These are phyloP conservation scores for Trichoderma breve DNA, from an alignment of 2,329 filamentous ascomycete species.

Conservation along the genomic window DNA sequence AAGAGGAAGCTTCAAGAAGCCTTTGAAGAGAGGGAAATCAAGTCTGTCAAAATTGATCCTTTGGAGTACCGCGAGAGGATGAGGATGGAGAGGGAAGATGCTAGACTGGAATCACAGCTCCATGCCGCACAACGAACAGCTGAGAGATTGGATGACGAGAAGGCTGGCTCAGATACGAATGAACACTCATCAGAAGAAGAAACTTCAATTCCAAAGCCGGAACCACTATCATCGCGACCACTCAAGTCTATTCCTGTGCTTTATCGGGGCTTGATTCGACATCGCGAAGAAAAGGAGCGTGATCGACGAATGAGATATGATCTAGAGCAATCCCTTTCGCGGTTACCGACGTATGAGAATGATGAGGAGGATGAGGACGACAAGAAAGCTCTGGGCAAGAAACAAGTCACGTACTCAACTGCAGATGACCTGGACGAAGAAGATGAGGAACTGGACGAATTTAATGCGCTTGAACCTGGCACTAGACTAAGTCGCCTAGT, in stretches of 20 bases:
- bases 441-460: slow-evolving; percentile 76
- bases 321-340: slow-evolving; percentile 61
- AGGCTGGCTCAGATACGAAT: slow-evolving; percentile 20
- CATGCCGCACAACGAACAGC: slow-evolving; percentile 78
- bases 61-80: slow-evolving; percentile 72
- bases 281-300: slow-evolving; percentile 67
- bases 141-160: slow-evolving; percentile 69
- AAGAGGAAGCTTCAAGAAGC: slow-evolving; percentile 73
- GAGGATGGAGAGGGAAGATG: slow-evolving; percentile 66
- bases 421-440: slow-evolving; percentile 73
- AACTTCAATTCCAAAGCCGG: slow-evolving; percentile 30
- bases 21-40: slow-evolving; percentile 52
- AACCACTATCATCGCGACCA: slow-evolving; percentile 46
- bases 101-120: slow-evolving; percentile 66
- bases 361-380: slow-evolving; percentile 73
- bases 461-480: slow-evolving; percentile 64
- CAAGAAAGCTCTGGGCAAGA: slow-evolving; percentile 63
- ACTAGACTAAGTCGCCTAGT: slow-evolving; percentile 69
- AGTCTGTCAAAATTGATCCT: slow-evolving; percentile 62
- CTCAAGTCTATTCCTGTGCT: slow-evolving; percentile 71
- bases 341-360: slow-evolving; percentile 65
- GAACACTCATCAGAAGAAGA: slow-evolving; percentile 25
- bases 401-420: slow-evolving; percentile 52
- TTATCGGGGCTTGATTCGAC: slow-evolving; percentile 72
- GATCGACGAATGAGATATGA: slow-evolving; percentile 64